Conservation (phyloP, 352 stramenopile genomes). For the Aphanomyces euteiches region DNA sequence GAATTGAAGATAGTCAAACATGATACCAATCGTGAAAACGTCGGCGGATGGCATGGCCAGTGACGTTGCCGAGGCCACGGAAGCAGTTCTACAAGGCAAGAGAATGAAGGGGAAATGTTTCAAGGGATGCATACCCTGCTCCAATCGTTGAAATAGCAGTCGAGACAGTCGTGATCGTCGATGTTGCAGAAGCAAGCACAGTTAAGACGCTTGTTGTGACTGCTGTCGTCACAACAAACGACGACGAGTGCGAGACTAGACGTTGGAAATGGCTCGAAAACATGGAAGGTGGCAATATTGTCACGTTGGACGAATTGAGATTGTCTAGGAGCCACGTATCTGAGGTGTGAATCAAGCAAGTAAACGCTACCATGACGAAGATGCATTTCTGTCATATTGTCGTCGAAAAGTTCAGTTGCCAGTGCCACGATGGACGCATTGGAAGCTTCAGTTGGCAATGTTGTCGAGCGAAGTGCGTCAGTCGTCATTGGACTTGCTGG, state of each 20-base stretch:
- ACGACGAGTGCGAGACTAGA: not conserved
- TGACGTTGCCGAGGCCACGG: not conserved
- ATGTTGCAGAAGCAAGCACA: not conserved
- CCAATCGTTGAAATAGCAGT: not conserved
- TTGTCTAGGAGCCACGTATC: no score
- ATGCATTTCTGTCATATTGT: no score
- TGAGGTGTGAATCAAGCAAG: no score
- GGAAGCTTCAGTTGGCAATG: not conserved
- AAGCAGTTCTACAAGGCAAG: not conserved
- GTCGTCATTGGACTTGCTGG: slow-evolving; percentile 14
- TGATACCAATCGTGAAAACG: slow-evolving; percentile 50
- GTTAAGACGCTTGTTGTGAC: slow-evolving; percentile 3
- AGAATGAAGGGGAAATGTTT: not conserved
- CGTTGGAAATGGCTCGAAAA: not conserved
- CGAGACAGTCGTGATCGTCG: not conserved
- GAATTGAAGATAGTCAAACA: slow-evolving; percentile 74
- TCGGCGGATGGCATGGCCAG: slow-evolving; percentile 41
- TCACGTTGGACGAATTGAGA: no score
- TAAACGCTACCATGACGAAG: no score
- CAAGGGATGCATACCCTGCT: not conserved
- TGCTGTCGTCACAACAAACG: not conserved
- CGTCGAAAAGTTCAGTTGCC: no score
- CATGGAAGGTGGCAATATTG: not conserved
- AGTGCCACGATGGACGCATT: no score
- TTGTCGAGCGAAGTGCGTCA: not conserved